Base-by-base conservation (phyloP, 2,329 filamentous ascomycete genomes). In the Fusarium incarnatum region DNA sequence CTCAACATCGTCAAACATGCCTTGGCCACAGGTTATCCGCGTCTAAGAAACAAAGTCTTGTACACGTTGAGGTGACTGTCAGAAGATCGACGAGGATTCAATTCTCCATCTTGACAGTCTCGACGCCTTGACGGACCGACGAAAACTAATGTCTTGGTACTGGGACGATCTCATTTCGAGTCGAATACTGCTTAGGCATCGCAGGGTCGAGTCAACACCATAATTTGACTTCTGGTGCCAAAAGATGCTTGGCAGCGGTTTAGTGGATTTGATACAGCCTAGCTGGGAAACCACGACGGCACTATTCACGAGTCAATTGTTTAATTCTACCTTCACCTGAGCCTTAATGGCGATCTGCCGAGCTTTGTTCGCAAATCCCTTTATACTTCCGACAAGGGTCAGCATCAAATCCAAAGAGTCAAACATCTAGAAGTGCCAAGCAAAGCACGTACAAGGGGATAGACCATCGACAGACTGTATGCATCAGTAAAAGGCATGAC, bases 261-360 rank as follows among this genome's bases (percentile, higher is more conserved):
- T 61, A 59, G 32, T 56, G 25, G 25, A 41, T 18, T 46, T 52
- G 52, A 50, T 18, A 56, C 34, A 27, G 27, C 41, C 55, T 64
- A 64, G 56, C 53, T 53, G 47, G 23, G 41, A 13, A 37, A 56
- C 25, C 62, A 47, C 47, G 58, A 37, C 58, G 55, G 58, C 67
- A 66, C 54, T 48, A 53, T 71, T 45, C 53, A 30, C 63, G 54
- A 57, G 41, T 56, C 40, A 64, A 62, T 61, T 60, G 53, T 55
- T 53, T 45, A 56, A 64, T 62, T 67, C 58, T 48, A 37, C n/a
- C 55, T 59, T 72, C 53, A 65, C 68, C 66, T 59, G 59, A 70
- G 68, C 44, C 61, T 70, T 68, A 47, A 70, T 67, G 60, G 37
- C 41, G 70, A 74, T 74, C 70, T 68, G 48, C 60, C 68, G 50